These are phyloP conservation scores for Oxyria digyna DNA, from an alignment of 148 eudicot species.

Conservation along the genomic window DNA sequence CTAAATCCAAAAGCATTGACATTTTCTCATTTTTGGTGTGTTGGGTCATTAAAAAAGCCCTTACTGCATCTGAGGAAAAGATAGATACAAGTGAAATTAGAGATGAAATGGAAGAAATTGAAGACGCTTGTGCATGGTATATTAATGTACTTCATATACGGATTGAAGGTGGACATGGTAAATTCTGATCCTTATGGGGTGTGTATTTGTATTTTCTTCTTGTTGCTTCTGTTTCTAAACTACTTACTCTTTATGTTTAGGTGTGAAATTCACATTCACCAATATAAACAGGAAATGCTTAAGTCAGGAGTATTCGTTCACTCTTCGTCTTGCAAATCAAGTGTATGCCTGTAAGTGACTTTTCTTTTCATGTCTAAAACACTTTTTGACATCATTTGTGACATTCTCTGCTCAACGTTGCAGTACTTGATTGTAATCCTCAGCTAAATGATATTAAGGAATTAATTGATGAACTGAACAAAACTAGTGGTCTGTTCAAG, in stretches of 20 bases:
- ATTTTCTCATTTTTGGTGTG: background rate
- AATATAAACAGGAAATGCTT: slow-evolving; percentile 47
- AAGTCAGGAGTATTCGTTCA: slow-evolving; percentile 54
- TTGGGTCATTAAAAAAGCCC: slow-evolving; percentile 27
- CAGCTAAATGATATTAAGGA: slow-evolving; percentile 30
- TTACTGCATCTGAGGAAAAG: slow-evolving; percentile 48
- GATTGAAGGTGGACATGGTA: slow-evolving; percentile 86
- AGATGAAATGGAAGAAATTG: slow-evolving; percentile 53
- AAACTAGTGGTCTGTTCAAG: slow-evolving; percentile 49
- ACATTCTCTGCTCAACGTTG: slow-evolving; percentile 4
- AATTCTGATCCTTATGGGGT: slow-evolving; percentile 7
- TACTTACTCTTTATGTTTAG: slow-evolving; percentile 23
- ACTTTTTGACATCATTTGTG: background rate
- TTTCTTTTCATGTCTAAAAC: background rate
- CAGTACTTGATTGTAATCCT: slow-evolving; percentile 83
- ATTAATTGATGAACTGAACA: slow-evolving; percentile 45
- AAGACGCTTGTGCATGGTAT: slow-evolving; percentile 81
- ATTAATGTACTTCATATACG: slow-evolving; percentile 72
- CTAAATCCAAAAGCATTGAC: background rate
- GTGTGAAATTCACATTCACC: slow-evolving; percentile 70
- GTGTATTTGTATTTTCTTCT: background rate
- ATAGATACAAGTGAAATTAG: slow-evolving; percentile 18
- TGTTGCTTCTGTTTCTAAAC: background rate
- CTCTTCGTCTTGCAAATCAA: slow-evolving; percentile 61
- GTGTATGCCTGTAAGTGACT: slow-evolving; percentile 54